These are phyloP conservation scores for Hypericum perforatum DNA, from an alignment of 345 rosid species.

Conservation along the genomic window DNA sequence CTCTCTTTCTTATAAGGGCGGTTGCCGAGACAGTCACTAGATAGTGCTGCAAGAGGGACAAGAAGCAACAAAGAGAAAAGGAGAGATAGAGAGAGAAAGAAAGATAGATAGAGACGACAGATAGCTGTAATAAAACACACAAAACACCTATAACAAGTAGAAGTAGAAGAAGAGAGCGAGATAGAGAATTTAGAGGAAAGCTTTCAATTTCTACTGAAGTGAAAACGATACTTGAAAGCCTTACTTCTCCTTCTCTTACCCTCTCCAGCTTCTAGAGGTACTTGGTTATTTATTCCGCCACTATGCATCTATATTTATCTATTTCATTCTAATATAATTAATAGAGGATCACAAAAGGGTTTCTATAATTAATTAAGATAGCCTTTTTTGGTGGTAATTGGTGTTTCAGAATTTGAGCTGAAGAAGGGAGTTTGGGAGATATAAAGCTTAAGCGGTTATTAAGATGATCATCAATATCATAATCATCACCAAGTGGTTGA, in stretches of 20 bases:
- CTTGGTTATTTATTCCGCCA: background rate
- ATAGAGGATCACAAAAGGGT: no score
- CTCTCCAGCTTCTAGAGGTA: slow-evolving; percentile 47
- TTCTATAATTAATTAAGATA: background rate
- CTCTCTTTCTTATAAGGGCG: slow-evolving; percentile 9
- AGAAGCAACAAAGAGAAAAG: slow-evolving; percentile 16
- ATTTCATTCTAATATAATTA: no score
- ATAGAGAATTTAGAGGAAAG: slow-evolving; percentile 23
- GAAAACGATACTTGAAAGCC: slow-evolving; percentile 59
- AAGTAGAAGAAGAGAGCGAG: background rate
- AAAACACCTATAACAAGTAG: slow-evolving; percentile 10
- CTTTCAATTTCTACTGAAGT: slow-evolving; percentile 30
- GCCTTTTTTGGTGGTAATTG: slow-evolving; percentile 14
- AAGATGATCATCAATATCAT: slow-evolving; percentile 28
- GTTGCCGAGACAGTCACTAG: slow-evolving; percentile 8
- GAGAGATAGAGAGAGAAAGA: slow-evolving; percentile 31
- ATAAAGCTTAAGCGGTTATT: slow-evolving; percentile 8
- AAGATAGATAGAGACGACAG: slow-evolving; percentile 28
- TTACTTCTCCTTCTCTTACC: slow-evolving; percentile 33
- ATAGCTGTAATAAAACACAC: slow-evolving; percentile 31
- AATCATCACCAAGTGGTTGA: slow-evolving; percentile 22
- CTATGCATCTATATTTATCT: background rate
- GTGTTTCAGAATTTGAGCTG: slow-evolving; percentile 9
- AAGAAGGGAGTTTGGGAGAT: no score
- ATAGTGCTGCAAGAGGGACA: slow-evolving; percentile 11